Evolutionary conservation across 495 filamentous ascomycete genomes (phyloP).

Genomic region (Trichoderma orchidacearum): DNA sequence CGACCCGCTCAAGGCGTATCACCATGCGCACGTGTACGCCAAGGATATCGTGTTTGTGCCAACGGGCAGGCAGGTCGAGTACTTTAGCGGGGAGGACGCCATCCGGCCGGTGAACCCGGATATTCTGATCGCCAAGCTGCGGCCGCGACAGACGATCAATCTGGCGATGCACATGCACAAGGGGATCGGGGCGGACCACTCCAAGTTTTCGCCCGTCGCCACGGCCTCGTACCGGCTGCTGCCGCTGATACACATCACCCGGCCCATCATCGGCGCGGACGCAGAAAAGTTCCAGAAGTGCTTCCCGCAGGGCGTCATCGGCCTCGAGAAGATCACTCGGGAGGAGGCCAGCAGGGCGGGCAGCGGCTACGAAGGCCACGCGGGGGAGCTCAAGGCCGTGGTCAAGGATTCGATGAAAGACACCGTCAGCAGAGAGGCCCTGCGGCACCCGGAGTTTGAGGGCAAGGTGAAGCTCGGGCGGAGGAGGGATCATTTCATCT

Average conservation of each 20-base stretch:
- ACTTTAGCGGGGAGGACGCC: conserved; percentile 50
- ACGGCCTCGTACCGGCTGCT: conserved; percentile 85
- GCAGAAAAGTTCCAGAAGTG: conserved; percentile 83
- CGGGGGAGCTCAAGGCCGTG: conserved; percentile 69
- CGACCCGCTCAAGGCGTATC: conserved; percentile 72
- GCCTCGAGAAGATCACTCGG: conserved; percentile 53
- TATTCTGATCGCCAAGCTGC: conserved; percentile 87
- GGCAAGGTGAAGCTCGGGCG: conserved; percentile 89
- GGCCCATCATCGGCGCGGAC: conserved; percentile 72
- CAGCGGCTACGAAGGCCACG: conserved; percentile 58
- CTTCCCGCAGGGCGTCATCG: conserved; percentile 85
- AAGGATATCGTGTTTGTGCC: conserved; percentile 62
- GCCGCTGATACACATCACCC: conserved; percentile 67
- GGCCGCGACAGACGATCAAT: conserved; percentile 77
- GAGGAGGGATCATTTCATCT: conserved; percentile 92
- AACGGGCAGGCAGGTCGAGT: conserved; percentile 55
- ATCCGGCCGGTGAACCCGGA: conserved; percentile 75
- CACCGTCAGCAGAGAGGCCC: conserved; percentile 83
- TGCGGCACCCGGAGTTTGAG: conserved; percentile 87
- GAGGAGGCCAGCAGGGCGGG: conserved; percentile 47
- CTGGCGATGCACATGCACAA: conserved; percentile 82
- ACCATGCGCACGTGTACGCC: conserved; percentile 79
- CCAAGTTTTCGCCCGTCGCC: conserved; percentile 94
- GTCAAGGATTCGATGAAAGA: conserved; percentile 74
- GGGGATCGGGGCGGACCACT: conserved; percentile 87